Evolutionary conservation across 441 rosid genomes (phyloP), one percentile per base, ranked within the genome.

Genomic region (Populus hybrid): DNA sequence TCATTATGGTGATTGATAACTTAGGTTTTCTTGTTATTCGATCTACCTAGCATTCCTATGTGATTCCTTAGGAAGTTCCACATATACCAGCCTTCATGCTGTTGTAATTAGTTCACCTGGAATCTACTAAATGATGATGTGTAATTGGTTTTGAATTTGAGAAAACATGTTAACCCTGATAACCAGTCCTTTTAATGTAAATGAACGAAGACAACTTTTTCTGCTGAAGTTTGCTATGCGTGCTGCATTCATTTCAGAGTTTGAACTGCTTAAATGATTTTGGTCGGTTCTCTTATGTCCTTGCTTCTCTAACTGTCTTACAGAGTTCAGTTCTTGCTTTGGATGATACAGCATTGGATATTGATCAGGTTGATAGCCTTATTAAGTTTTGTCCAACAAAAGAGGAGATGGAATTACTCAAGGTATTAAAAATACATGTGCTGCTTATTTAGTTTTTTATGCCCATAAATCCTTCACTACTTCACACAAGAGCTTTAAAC

Each of bases 381-480:
- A 89, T 95, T 64, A 94, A 94, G 82, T 94, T 95, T 82, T 94
- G 95, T 85, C 99, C 99, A 65, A 94, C 99, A 72, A 94, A 92
- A 84, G 99, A 95, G 85, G 99, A 95, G 87, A 79, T 84, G 79
- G 99, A 95, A 86, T 67, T 89, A 78, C 90, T 95, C 67, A 91
- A 90, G 97, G 99, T 95, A 82, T 53, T 50, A 16, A 50, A 50
- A 50, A 50, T 50, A 50, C 59, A 16, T 50, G n/a, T 50, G 59
- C n/a, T 50, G n/a, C n/a, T 16, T 50, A 50, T 50, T 16, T 53
- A 18, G 19, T 53, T 53, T 79, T 66, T 42, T 23, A 12, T 63
- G 5, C 21, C 30, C 34, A 34, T 74, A 42, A 59, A 69, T 71
- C 50, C 76, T 57, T 57, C 19, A 9, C 70, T 76, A 26, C 61